Evolutionary conservation across 139 green algal species (phyloP).

Genomic region (Micractinium conductrix): DNA sequence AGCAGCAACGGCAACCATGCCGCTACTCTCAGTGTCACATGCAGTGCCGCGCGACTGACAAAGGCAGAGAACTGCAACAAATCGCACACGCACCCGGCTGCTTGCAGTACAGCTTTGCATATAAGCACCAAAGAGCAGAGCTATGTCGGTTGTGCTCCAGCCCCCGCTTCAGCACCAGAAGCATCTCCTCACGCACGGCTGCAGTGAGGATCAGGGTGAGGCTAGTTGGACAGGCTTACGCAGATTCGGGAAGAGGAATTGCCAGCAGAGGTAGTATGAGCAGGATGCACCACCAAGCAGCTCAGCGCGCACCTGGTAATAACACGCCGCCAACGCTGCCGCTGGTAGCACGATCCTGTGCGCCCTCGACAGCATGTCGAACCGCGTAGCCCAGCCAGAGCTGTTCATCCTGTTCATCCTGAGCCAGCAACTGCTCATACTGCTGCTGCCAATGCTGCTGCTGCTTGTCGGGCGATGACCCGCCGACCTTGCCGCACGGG

Average conservation of each 20-base stretch:
- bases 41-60: too few species aligned
- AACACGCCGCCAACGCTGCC: background rate
- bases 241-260: background rate
- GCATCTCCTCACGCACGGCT: background rate
- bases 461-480: background rate
- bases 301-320: background rate
- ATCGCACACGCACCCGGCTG: conserved; percentile 19
- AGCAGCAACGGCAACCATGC: too few species aligned
- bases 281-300: too few species aligned
- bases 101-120: conserved; percentile 24
- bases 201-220: background rate
- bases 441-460: conserved; percentile 10
- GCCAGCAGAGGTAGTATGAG: background rate
- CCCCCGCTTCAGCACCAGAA: conserved; percentile 30
- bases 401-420: background rate
- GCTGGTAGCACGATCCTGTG: too few species aligned
- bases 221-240: background rate
- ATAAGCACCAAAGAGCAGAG: conserved; percentile 16
- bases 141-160: conserved; percentile 26
- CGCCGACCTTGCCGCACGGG: conserved; percentile 9
- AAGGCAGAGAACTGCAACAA: too few species aligned
- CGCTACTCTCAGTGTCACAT: too few species aligned
- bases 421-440: conserved; percentile 16
- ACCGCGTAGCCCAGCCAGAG: conserved; percentile 20
- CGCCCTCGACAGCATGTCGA: background rate